phyloP scores from a whole-genome alignment of 2,329 filamentous ascomycete species.

The Alternaria conjuncta region DNA sequence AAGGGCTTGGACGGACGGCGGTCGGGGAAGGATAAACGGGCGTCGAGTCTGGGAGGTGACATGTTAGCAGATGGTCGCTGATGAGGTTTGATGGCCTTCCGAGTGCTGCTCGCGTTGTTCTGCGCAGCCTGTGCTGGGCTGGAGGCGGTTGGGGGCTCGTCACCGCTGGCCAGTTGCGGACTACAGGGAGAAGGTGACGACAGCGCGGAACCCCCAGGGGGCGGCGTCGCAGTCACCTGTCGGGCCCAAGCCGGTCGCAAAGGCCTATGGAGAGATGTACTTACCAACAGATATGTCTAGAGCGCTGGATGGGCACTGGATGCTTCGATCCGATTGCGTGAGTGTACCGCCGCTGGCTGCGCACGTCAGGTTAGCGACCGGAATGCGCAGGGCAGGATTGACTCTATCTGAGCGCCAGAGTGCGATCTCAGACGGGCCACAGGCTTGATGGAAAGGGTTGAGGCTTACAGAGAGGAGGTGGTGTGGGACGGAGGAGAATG shows the following conservation, averaged over 20 bases:
- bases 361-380: constrained; percentile 40
- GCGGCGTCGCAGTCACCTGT: constrained; percentile 21
- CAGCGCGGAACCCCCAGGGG: constrained; percentile 26
- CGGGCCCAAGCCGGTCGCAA: constrained; percentile 40
- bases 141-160: constrained; percentile 34
- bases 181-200: constrained; percentile 39
- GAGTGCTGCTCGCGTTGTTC: constrained; percentile 26
- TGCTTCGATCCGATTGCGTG: constrained; percentile 44
- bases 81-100: constrained; percentile 23
- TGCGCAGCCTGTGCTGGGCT: constrained; percentile 22
- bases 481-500: constrained; percentile 29
- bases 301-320: constrained; percentile 32
- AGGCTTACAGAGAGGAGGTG: constrained; percentile 35
- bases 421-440: constrained; percentile 14
- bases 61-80: constrained; percentile 32
- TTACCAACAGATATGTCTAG: constrained; percentile 38
- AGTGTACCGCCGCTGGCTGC: constrained; percentile 43
- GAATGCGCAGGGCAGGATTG: constrained; percentile 28
- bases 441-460: constrained; percentile 23
- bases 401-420: constrained; percentile 18
- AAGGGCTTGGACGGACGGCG: constrained; percentile 43
- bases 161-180: constrained; percentile 40
- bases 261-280: constrained; percentile 36
- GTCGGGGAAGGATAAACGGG: constrained; percentile 35
- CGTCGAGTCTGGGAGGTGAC: constrained; percentile 25